These are phyloP conservation scores for Apium graveolens DNA, from an alignment of 129 eudicot species.

Conservation along the genomic window DNA sequence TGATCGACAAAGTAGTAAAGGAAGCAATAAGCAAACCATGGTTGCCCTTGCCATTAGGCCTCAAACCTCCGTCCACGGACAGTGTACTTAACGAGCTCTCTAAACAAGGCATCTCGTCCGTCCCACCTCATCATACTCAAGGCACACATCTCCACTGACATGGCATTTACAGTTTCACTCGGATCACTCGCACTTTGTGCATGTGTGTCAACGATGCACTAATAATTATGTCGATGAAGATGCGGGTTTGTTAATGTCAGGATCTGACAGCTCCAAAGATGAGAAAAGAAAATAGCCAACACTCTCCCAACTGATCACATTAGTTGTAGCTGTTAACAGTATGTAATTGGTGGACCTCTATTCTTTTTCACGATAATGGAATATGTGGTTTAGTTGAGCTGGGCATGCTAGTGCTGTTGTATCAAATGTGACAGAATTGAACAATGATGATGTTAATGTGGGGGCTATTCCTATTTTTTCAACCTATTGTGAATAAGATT, in stretches of 20 bases:
- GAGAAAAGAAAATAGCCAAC: neutral
- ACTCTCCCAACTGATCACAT: neutral
- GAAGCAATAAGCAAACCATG: slow-evolving; percentile 91
- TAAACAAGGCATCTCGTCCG: slow-evolving; percentile 60
- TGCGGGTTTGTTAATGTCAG: neutral
- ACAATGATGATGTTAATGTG: neutral
- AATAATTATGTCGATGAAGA: slow-evolving; percentile 5
- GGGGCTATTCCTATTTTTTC: neutral
- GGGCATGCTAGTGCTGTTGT: slow-evolving; percentile 8
- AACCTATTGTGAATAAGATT: neutral
- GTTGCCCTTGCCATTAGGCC: slow-evolving; percentile 77
- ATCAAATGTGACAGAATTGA: slow-evolving; percentile 2
- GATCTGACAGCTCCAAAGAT: slow-evolving; percentile 12
- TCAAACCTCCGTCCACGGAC: slow-evolving; percentile 72
- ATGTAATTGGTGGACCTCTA: slow-evolving; percentile 1
- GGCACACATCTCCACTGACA: slow-evolving; percentile 33
- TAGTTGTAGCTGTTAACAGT: slow-evolving; percentile 1
- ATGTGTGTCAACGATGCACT: neutral
- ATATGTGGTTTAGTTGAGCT: slow-evolving; percentile 5
- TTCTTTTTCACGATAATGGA: neutral
- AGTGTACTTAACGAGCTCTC: slow-evolving; percentile 67
- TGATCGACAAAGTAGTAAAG: slow-evolving; percentile 71
- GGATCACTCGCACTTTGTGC: neutral
- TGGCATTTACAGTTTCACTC: slow-evolving; percentile 12
- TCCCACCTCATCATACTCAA: slow-evolving; percentile 37